Evolutionary conservation across 441 rosid species (phyloP).

Genomic region (Aleurites moluccanus): DNA sequence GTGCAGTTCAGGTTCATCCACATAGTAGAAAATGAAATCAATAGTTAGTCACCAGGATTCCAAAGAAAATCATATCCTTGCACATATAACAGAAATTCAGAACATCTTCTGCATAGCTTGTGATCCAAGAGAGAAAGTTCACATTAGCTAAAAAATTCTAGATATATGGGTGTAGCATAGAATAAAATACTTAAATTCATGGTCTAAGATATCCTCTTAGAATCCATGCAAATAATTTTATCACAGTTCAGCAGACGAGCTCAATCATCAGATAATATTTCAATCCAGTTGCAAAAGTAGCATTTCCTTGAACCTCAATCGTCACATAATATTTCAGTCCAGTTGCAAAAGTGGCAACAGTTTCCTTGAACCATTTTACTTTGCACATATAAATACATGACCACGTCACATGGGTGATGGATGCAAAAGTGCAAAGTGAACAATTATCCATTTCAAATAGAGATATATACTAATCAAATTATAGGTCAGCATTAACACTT

Average conservation of each 20-base stretch:
- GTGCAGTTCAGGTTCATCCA: background rate
- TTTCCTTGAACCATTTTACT: background rate
- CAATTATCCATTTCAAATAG: background rate
- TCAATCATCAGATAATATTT: background rate
- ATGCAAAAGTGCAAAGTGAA: background rate
- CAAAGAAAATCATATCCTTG: background rate
- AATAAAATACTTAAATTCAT: background rate
- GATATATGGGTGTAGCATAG: background rate
- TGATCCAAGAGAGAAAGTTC: conserved; percentile 4
- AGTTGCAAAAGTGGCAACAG: background rate
- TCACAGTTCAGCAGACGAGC: background rate
- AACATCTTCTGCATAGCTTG: conserved; percentile 2
- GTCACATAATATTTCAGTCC: too few species aligned
- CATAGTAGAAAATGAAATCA: background rate
- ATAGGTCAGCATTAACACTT: conserved; percentile 17
- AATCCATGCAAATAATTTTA: background rate
- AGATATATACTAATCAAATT: background rate
- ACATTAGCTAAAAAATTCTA: background rate
- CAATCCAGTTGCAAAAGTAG: background rate
- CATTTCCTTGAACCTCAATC: too few species aligned
- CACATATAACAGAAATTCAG: background rate
- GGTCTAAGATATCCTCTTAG: background rate
- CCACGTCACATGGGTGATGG: background rate
- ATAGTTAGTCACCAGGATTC: background rate
- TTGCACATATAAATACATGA: background rate